phyloP scores from a whole-genome alignment of 768 basidiomycete genomes.

The Tylopilus sp. region DNA sequence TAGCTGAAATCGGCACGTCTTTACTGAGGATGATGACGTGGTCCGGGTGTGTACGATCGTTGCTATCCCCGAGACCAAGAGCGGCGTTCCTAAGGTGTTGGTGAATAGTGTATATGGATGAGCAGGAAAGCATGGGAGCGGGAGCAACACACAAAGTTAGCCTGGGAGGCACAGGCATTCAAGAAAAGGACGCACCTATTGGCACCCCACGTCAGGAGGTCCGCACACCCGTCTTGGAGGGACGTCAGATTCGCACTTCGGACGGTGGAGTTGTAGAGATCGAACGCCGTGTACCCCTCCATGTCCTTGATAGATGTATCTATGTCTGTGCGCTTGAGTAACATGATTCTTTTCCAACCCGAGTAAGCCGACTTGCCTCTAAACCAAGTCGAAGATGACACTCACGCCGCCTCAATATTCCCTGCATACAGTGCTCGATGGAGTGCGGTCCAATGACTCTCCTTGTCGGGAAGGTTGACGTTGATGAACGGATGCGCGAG shows the following conservation, averaged over 20 bases:
- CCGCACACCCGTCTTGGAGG: slow-evolving; percentile 38
- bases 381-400: slow-evolving; percentile 7
- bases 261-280: slow-evolving; percentile 89
- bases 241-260: slow-evolving; percentile 60
- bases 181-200: slow-evolving; percentile 53
- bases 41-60: slow-evolving; percentile 79
- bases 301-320: slow-evolving; percentile 72
- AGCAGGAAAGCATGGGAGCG: background rate
- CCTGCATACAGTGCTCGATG: slow-evolving; percentile 84
- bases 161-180: background rate
- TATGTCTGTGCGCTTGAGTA: slow-evolving; percentile 71
- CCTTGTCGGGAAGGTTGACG: slow-evolving; percentile 75
- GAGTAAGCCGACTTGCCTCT: slow-evolving; percentile 16
- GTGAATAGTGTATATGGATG: background rate
- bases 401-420: slow-evolving; percentile 68
- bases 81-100: slow-evolving; percentile 66
- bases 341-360: slow-evolving; percentile 51
- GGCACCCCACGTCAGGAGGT: slow-evolving; percentile 85
- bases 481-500: slow-evolving; percentile 73
- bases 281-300: slow-evolving; percentile 90
- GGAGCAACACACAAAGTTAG: background rate
- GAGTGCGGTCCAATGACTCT: slow-evolving; percentile 89
- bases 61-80: slow-evolving; percentile 78
- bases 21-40: slow-evolving; percentile 49
- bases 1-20: slow-evolving; percentile 9